These are phyloP conservation scores for Trichophaea hybrida DNA, from an alignment of 2,329 filamentous ascomycete genomes.

Conservation along the genomic window DNA sequence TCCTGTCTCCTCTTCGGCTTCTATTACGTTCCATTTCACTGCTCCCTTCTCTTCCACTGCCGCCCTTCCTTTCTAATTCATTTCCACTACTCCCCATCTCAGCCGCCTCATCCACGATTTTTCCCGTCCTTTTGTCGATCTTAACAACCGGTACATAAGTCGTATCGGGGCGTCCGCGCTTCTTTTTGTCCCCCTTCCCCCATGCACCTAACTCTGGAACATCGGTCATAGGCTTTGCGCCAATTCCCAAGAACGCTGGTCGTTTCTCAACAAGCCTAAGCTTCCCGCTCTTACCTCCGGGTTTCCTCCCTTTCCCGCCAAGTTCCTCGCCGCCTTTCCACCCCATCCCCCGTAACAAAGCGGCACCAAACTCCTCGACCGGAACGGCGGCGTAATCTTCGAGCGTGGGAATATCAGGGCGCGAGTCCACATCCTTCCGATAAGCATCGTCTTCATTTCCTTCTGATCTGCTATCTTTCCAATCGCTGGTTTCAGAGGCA, in stretches of 20 bases:
- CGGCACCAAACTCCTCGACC: constrained; percentile 87
- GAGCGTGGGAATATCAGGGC: constrained; percentile 61
- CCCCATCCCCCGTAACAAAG: constrained; percentile 81
- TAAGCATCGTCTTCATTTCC: constrained; percentile 55
- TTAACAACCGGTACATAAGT: constrained; percentile 47
- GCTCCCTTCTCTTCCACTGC: constrained; percentile 34
- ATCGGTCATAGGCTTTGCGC: constrained; percentile 65
- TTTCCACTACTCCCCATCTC: constrained; percentile 23
- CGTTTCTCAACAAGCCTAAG: constrained; percentile 53
- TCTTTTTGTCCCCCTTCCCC: constrained; percentile 53
- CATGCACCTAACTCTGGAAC: constrained; percentile 63
- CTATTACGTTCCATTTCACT: constrained; percentile 29
- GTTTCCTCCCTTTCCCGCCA: constrained; percentile 41
- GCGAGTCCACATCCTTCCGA: constrained; percentile 50
- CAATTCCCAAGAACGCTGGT: constrained; percentile 72
- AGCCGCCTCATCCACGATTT: constrained; percentile 34
- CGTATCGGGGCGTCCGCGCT: constrained; percentile 34
- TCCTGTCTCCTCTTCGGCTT: constrained; percentile 34
- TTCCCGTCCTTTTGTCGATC: constrained; percentile 47
- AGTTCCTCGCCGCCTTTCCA: constrained; percentile 61
- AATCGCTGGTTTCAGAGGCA: constrained; percentile 26
- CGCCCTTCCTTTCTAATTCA: constrained; percentile 34
- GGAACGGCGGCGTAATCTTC: constrained; percentile 80
- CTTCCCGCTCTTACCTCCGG: constrained; percentile 41
- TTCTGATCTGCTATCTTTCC: constrained; percentile 19